Conservation (phyloP, 1,139 yeast species). For the Candida neerlandica region DNA sequence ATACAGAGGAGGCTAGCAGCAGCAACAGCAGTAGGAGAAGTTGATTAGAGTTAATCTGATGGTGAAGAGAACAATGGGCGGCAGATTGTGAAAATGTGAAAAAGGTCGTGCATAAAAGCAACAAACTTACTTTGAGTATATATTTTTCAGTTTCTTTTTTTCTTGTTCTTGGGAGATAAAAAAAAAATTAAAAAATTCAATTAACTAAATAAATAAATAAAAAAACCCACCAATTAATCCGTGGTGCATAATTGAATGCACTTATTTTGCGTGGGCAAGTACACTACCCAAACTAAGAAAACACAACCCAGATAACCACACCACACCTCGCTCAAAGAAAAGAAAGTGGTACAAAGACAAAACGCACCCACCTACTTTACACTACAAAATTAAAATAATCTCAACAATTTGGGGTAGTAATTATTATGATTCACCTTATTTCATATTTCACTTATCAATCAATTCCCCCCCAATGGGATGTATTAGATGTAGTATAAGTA, state of each 20-base stretch:
- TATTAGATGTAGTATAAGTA: too few relatives aligned
- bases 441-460: too few relatives aligned
- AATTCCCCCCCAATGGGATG: too few relatives aligned
- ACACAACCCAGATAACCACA: not conserved
- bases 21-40: too few relatives aligned
- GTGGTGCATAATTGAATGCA: conserved; percentile 1
- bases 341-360: not conserved
- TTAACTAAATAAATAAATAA: too few relatives aligned
- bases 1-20: too few relatives aligned
- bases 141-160: not conserved
- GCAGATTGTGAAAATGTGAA: too few relatives aligned
- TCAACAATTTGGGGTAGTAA: not conserved
- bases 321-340: not conserved
- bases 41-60: not conserved
- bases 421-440: too few relatives aligned
- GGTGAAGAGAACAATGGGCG: not conserved
- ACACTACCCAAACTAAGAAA: not conserved
- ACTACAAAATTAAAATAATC: not conserved
- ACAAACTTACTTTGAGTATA: not conserved
- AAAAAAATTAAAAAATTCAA: not conserved
- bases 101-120: not conserved
- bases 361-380: not conserved
- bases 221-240: not conserved
- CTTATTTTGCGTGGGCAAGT: not conserved
- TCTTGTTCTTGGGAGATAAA: not conserved